These are phyloP conservation scores for Solanum hybrid DNA, from an alignment of 305 asterid genomes.

Conservation along the genomic window DNA sequence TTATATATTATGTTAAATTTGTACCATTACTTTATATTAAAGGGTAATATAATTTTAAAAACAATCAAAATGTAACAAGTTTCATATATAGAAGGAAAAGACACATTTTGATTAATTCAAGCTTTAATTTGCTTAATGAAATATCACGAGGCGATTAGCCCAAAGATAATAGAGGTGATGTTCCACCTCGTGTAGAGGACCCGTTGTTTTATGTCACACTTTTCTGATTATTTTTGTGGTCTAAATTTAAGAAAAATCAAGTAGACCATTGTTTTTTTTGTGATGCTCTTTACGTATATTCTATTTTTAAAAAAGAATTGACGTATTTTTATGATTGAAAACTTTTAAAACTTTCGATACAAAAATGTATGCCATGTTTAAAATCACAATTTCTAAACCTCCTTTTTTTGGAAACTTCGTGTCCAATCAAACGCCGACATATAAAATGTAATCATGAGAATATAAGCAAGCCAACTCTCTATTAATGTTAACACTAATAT, in stretches of 20 bases:
- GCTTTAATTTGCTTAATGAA: not conserved
- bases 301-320: not conserved
- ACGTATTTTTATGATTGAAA: not conserved
- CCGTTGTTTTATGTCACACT: not conserved
- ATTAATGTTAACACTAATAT: not conserved
- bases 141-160: not conserved
- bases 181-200: not conserved
- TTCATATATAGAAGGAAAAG: not conserved
- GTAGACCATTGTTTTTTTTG: not conserved
- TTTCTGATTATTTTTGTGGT: not conserved
- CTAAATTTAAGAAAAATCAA: not conserved
- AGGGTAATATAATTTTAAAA: not conserved
- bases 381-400: not conserved
- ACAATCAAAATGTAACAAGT: not conserved
- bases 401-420: not conserved
- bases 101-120: not conserved
- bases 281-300: not conserved
- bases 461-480: not conserved
- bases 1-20: not conserved
- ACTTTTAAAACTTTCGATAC: not conserved
- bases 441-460: not conserved
- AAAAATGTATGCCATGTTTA: not conserved
- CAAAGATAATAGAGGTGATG: not conserved
- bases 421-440: not conserved
- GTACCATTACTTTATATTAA: not conserved